A percentile compares a stretch with the other conserved stretches of the same genome.
phyloP scores from a whole-genome alignment of 2,329 filamentous ascomycete genomes.

The Aspergillus candidus region DNA sequence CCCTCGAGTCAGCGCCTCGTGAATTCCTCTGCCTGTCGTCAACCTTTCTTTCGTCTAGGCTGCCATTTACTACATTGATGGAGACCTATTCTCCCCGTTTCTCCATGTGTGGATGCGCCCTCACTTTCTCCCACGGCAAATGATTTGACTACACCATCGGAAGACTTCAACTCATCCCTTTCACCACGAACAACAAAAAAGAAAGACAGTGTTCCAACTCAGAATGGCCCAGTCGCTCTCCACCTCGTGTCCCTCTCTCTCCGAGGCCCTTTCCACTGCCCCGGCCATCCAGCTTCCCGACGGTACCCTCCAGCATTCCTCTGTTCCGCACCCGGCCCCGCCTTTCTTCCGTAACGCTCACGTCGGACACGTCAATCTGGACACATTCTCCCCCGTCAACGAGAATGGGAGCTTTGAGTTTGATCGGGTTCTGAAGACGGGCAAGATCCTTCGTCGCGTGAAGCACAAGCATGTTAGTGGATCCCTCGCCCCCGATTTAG shows the following conservation, averaged over 20 bases:
- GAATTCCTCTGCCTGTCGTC: no score
- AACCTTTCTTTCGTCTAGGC: no score
- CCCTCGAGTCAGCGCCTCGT: no score
- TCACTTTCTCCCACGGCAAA: no score
- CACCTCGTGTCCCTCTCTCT: slow-evolving; percentile 14
- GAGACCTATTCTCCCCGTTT: no score
- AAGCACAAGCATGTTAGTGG: slow-evolving; percentile 78
- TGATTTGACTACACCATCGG: no score
- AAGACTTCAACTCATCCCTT: no score
- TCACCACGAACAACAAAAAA: no score
- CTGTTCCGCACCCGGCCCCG: slow-evolving; percentile 18
- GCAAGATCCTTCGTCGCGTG: slow-evolving; percentile 79
- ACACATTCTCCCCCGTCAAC: slow-evolving; percentile 77
- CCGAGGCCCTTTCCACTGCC: slow-evolving; percentile 20
- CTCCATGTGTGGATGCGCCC: no score
- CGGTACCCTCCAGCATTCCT: slow-evolving; percentile 16
- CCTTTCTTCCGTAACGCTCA: slow-evolving; percentile 20
- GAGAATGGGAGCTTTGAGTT: slow-evolving; percentile 95
- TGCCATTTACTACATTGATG: no score
- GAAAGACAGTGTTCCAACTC: no score
- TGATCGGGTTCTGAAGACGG: slow-evolving; percentile 85
- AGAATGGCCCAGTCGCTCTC: slow-evolving; percentile 21
- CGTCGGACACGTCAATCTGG: slow-evolving; percentile 49
- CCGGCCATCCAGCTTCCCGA: slow-evolving; percentile 25
- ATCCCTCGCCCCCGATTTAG: background rate